Conservation (phyloP, 129 eudicot species). For the Helichrysum umbraculigerum region DNA sequence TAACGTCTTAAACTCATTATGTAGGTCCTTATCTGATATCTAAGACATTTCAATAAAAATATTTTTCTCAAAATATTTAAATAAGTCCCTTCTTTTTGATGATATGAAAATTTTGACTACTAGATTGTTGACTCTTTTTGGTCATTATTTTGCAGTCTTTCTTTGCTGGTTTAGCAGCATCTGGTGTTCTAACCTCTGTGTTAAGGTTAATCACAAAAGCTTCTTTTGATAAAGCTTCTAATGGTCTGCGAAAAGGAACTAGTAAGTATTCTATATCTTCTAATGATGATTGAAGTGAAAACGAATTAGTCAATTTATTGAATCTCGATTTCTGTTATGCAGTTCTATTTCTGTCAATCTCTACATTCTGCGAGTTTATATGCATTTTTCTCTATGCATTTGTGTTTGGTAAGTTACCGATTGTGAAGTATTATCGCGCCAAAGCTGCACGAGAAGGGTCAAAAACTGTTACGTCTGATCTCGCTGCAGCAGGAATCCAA, state of each 20-base stretch:
- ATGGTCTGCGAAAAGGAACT: slow-evolving; percentile 65
- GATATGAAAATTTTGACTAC: not conserved
- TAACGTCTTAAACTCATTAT: too few relatives aligned
- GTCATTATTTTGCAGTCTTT: slow-evolving; percentile 44
- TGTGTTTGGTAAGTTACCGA: slow-evolving; percentile 55
- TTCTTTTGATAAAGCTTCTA: slow-evolving; percentile 44
- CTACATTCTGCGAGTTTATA: slow-evolving; percentile 53
- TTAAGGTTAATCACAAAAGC: slow-evolving; percentile 63
- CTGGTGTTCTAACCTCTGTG: slow-evolving; percentile 59
- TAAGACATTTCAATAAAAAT: too few relatives aligned
- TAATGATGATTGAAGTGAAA: not conserved
- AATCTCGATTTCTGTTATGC: slow-evolving; percentile 26
- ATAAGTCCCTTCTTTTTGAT: not conserved
- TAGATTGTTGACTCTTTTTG: not conserved
- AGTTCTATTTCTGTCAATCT: slow-evolving; percentile 60
- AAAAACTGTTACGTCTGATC: slow-evolving; percentile 68
- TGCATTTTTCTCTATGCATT: slow-evolving; percentile 59
- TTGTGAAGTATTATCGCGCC: slow-evolving; percentile 64
- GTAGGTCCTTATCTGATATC: too few relatives aligned
- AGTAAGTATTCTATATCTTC: slow-evolving; percentile 30
- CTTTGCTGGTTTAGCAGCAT: slow-evolving; percentile 67
- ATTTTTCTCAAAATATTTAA: too few relatives aligned
- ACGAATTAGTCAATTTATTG: not conserved
- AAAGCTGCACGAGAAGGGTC: slow-evolving; percentile 75
- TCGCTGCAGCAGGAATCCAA: slow-evolving; percentile 78